Conservation (phyloP, 2,329 filamentous ascomycete genomes). For the Paracoccidioides brasiliensis region DNA sequence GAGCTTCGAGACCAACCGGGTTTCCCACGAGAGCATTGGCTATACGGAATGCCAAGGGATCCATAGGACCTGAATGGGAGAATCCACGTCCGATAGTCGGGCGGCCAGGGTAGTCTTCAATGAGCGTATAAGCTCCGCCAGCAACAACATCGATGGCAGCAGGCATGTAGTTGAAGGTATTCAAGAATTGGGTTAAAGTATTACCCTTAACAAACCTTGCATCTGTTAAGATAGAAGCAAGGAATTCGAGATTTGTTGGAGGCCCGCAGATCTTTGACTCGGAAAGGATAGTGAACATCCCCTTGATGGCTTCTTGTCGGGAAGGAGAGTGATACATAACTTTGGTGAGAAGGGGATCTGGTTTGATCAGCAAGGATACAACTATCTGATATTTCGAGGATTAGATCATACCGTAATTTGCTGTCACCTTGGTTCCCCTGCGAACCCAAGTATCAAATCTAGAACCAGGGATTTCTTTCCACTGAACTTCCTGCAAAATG, state of each 20-base stretch:
- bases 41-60: slow-evolving; percentile 43
- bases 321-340: slow-evolving; percentile 41
- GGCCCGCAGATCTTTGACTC: slow-evolving; percentile 40
- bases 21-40: slow-evolving; percentile 51
- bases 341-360: slow-evolving; percentile 44
- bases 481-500: slow-evolving; percentile 43
- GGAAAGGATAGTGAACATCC: slow-evolving; percentile 32
- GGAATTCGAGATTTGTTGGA: slow-evolving; percentile 45
- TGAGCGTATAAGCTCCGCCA: slow-evolving; percentile 43
- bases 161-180: slow-evolving; percentile 37
- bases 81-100: slow-evolving; percentile 45
- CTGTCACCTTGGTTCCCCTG: slow-evolving; percentile 43
- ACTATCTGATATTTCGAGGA: slow-evolving; percentile 5
- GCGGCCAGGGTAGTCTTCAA: slow-evolving; percentile 48
- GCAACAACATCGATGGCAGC: slow-evolving; percentile 44
- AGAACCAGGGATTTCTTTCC: slow-evolving; percentile 36
- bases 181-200: slow-evolving; percentile 46
- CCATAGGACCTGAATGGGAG: slow-evolving; percentile 49
- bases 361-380: background rate
- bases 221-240: slow-evolving; percentile 38
- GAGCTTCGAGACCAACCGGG: slow-evolving; percentile 35
- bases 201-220: slow-evolving; percentile 35
- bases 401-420: slow-evolving; percentile 39
- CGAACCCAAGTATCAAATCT: slow-evolving; percentile 54
- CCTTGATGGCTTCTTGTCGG: slow-evolving; percentile 31